Evolutionary conservation across 106 monocot genomes (phyloP), one percentile per base, ranked within the genome.

Genomic region (Allium cepa): DNA sequence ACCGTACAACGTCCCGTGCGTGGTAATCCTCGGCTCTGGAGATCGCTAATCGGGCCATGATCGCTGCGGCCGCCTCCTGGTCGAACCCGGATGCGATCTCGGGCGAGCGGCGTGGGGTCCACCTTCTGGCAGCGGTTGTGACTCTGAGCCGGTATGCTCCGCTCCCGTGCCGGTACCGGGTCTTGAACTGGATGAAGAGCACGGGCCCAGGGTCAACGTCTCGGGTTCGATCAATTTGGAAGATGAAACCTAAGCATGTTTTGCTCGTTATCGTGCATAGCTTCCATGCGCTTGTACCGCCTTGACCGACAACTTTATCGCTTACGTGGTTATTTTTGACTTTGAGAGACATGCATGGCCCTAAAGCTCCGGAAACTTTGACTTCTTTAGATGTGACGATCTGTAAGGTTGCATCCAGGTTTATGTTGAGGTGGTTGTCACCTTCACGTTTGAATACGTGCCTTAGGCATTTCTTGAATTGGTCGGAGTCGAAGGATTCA

Each of bases 181-280:
- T 97, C 61, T 77, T 82, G 57, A 97, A 92, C 73, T 97, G 97
- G 56, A 97, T 55, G 55, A 97, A 97, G 70, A 97, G 87, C 45
- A 97, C 92, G 26, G 92, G 78, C 26, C 78, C 73, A 47, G 71
- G 75, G 46, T 84, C 82, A 18, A 62, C 56, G 59, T 85, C 83
- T 12, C 69, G 78, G 67, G 62, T 66, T 7, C 61, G 56, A 8
- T 55, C 72, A 22, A 92, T 79, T 73, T 83, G 63, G 56, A 97
- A 92, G 47, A 97, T 76, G 56, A 92, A 90, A 9, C 84, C 82
- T 48, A 97, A 77, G 84, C 87, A 82, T 28, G 89, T 92, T 65
- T 89, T 97, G 53, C 22, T 80, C 2, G 76, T 83, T 0, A 97
- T 57, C 11, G 92, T 72, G 59, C 82, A 75, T 59, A 80, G 64